Evolutionary conservation across 192 early-diverging fungal genomes (phyloP).

Genomic region (Phycomyces blakesleeanus): DNA sequence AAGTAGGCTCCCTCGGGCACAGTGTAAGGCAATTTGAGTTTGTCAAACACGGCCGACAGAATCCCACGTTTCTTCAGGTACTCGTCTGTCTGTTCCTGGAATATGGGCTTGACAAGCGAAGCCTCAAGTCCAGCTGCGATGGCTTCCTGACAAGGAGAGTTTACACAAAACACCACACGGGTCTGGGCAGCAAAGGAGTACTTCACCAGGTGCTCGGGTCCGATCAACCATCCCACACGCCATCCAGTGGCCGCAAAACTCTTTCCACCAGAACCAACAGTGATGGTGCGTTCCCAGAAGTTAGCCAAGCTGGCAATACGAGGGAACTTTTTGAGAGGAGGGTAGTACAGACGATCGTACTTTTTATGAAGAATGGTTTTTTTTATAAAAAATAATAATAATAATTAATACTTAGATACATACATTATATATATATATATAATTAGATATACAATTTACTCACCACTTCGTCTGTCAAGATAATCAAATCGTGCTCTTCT

Average conservation of each 20-base stretch:
- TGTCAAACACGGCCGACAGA: conserved; percentile 62
- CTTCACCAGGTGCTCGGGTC: conserved; percentile 66
- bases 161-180: conserved; percentile 84
- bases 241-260: conserved; percentile 95
- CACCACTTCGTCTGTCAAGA: conserved; percentile 90
- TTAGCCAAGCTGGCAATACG: conserved; percentile 81
- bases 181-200: conserved; percentile 83
- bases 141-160: conserved; percentile 87
- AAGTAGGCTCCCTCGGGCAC: conserved; percentile 93
- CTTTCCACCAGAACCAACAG: conserved; percentile 91
- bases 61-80: conserved; percentile 75
- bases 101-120: conserved; percentile 59
- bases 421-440: no score
- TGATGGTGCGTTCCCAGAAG: conserved; percentile 90
- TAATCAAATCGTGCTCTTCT: conserved; percentile 75
- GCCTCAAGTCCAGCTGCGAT: conserved; percentile 69
- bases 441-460: no score
- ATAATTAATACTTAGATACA: no score
- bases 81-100: conserved; percentile 58
- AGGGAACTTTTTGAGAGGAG: conserved; percentile 51
- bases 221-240: conserved; percentile 93
- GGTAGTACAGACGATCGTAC: conserved; percentile 90
- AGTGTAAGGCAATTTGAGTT: conserved; percentile 71
- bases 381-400: no score
- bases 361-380: no score